These are phyloP conservation scores for Rhynchosporium graminicola DNA, from an alignment of 2,329 filamentous ascomycete genomes.

Conservation along the genomic window DNA sequence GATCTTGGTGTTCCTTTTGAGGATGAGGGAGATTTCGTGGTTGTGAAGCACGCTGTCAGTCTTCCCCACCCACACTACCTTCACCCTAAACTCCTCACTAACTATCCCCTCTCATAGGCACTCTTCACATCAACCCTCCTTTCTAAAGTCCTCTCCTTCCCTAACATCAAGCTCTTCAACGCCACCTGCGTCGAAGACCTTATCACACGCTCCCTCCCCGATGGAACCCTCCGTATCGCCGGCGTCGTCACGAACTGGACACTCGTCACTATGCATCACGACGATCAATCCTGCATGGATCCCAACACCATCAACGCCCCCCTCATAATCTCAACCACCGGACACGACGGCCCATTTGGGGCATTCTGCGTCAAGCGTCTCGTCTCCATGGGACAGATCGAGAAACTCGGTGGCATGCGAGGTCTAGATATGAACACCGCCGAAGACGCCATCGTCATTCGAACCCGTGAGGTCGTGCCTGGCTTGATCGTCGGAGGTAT, in stretches of 20 bases:
- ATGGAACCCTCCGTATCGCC: conserved; percentile 66
- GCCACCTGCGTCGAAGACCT: conserved; percentile 90
- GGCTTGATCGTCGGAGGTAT: conserved; percentile 93
- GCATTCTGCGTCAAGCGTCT: conserved; percentile 90
- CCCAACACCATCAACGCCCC: conserved; percentile 96
- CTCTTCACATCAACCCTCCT: conserved; percentile 89
- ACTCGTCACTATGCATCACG: conserved; percentile 81
- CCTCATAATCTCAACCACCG: conserved; percentile 84
- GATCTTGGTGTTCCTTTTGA: conserved; percentile 85
- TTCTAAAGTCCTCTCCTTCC: conserved; percentile 78
- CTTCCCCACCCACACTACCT: not conserved
- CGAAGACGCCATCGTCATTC: conserved; percentile 92
- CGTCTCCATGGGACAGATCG: conserved; percentile 81
- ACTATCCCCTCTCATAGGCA: conserved; percentile 45
- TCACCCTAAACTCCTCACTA: not conserved
- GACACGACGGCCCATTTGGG: conserved; percentile 87
- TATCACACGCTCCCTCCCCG: conserved; percentile 71
- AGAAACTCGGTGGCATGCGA: conserved; percentile 87
- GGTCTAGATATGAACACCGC: conserved; percentile 90
- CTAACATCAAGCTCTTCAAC: conserved; percentile 96
- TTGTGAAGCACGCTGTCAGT: conserved; percentile 81
- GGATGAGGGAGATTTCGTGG: conserved; percentile 84
- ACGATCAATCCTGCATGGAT: conserved; percentile 94
- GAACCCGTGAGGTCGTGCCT: conserved; percentile 83
- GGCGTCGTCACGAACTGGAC: conserved; percentile 98